Percentiles rank a stretch among this genome's conserved stretches.
phyloP scores from a whole-genome alignment of 2,329 filamentous ascomycete genomes.

The Ascosphaera apis region DNA sequence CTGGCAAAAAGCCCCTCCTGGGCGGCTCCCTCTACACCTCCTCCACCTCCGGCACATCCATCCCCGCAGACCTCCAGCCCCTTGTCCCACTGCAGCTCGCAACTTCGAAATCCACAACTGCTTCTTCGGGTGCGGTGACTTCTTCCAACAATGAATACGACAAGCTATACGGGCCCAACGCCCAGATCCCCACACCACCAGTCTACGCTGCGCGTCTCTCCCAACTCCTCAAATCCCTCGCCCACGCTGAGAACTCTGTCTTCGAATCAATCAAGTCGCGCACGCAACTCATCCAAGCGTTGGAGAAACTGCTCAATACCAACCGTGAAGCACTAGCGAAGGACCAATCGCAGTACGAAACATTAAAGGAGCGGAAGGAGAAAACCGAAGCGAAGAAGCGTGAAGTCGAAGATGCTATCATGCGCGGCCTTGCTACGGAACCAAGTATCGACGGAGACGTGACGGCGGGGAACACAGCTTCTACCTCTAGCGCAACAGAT shows the following conservation, averaged over 20 bases:
- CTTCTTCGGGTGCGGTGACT: constrained; percentile 41
- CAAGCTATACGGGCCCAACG: constrained; percentile 52
- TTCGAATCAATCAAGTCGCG: constrained; percentile 76
- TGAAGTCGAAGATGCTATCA: constrained; percentile 76
- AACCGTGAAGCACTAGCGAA: constrained; percentile 45
- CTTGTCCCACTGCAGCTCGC: constrained; percentile 53
- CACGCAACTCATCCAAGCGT: constrained; percentile 47
- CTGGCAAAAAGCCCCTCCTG: constrained; percentile 31
- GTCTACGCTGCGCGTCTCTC: constrained; percentile 81
- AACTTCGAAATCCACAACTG: constrained; percentile 47
- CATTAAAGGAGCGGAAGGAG: constrained; percentile 41
- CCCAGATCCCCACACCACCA: constrained; percentile 51
- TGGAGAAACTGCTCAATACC: constrained; percentile 60
- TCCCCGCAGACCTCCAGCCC: constrained; percentile 55
- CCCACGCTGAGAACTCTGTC: constrained; percentile 70
- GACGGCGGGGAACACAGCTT: constrained; percentile 9
- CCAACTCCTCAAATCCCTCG: constrained; percentile 69
- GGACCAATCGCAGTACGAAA: constrained; percentile 43
- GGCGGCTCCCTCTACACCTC: constrained; percentile 50
- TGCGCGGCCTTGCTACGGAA: constrained; percentile 54
- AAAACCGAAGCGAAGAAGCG: constrained; percentile 64
- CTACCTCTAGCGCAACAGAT: constrained; percentile 48
- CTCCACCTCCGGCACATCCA: constrained; percentile 25
- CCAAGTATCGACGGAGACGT: too few relatives aligned
- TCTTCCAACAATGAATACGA: constrained; percentile 62